Conservation (phyloP, 305 asterid genomes). For the Fraxinus floribunda region DNA sequence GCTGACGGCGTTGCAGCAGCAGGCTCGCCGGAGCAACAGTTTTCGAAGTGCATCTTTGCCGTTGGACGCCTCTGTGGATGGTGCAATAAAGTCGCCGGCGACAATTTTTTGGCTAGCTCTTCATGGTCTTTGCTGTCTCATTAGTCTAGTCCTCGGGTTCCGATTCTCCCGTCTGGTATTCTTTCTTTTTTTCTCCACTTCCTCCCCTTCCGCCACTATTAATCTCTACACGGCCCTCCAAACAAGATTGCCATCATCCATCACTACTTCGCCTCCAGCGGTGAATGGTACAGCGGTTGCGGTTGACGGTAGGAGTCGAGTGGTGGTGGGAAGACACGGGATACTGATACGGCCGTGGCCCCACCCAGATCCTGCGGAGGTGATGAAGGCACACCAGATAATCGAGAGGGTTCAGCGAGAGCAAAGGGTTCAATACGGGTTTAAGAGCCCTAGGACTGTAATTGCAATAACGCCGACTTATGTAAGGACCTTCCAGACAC, state of each 20-base stretch:
- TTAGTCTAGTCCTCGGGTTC: slow-evolving; percentile 82
- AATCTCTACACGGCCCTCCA: slow-evolving; percentile 40
- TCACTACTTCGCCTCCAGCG: slow-evolving; percentile 27
- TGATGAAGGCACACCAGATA: slow-evolving; percentile 82
- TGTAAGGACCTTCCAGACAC: slow-evolving; percentile 87
- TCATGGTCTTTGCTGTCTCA: slow-evolving; percentile 79
- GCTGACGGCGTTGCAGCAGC: slow-evolving; percentile 75
- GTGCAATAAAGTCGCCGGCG: slow-evolving; percentile 67
- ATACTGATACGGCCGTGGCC: slow-evolving; percentile 95
- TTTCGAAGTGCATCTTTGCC: slow-evolving; percentile 61
- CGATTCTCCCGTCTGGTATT: slow-evolving; percentile 82
- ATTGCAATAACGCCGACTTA: slow-evolving; percentile 89
- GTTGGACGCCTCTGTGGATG: slow-evolving; percentile 64
- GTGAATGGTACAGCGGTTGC: slow-evolving; percentile 31
- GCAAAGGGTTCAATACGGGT: slow-evolving; percentile 78
- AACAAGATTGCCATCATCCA: slow-evolving; percentile 23
- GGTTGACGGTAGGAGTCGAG: slow-evolving; percentile 47
- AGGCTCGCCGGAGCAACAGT: slow-evolving; percentile 74
- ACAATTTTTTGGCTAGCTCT: slow-evolving; percentile 70
- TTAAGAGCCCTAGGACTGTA: slow-evolving; percentile 68
- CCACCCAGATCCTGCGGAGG: slow-evolving; percentile 93
- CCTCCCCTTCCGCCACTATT: slow-evolving; percentile 36
- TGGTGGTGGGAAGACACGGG: slow-evolving; percentile 96
- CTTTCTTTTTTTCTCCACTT: slow-evolving; percentile 60
- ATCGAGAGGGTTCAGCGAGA: slow-evolving; percentile 85